A percentile compares a stretch with the other conserved stretches of the same genome.
phyloP scores from a whole-genome alignment of 495 filamentous ascomycete genomes.

The Penicillium crystallinum region DNA sequence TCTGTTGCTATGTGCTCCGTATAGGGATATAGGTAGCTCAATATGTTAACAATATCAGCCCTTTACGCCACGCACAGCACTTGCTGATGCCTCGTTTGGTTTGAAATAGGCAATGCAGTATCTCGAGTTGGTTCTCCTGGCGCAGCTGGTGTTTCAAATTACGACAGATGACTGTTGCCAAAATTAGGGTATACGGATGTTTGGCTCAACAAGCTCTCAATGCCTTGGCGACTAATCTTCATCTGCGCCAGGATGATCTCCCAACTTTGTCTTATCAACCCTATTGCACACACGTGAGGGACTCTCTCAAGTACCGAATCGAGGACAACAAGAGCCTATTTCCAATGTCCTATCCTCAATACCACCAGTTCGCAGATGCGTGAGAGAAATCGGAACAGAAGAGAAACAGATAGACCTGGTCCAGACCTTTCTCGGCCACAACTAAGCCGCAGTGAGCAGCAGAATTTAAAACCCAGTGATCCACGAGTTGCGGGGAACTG shows the following conservation, averaged over 20 bases:
- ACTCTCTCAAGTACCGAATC: too few relatives aligned
- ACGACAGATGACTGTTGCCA: neutral
- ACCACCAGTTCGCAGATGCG: neutral
- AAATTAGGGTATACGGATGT: neutral
- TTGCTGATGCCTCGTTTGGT: neutral
- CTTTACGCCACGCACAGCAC: neutral
- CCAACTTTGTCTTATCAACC: too few relatives aligned
- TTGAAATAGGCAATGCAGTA: neutral
- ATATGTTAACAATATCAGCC: neutral
- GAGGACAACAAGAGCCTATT: too few relatives aligned
- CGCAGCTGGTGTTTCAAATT: neutral
- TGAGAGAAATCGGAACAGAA: neutral
- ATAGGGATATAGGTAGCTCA: neutral
- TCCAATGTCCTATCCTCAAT: neutral
- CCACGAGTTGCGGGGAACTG: constrained; percentile 26
- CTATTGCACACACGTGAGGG: too few relatives aligned
- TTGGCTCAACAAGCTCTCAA: neutral
- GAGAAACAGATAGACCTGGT: neutral
- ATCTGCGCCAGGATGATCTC: too few relatives aligned
- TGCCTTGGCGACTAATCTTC: too few relatives aligned
- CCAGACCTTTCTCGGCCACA: constrained; percentile 3
- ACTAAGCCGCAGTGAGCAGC: constrained; percentile 13
- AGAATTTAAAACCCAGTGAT: constrained; percentile 12
- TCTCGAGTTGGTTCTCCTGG: neutral
- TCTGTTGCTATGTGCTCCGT: neutral